These are phyloP conservation scores for Tetracentron sinense DNA, from an alignment of 164 flowering plant genomes.

Conservation along the genomic window DNA sequence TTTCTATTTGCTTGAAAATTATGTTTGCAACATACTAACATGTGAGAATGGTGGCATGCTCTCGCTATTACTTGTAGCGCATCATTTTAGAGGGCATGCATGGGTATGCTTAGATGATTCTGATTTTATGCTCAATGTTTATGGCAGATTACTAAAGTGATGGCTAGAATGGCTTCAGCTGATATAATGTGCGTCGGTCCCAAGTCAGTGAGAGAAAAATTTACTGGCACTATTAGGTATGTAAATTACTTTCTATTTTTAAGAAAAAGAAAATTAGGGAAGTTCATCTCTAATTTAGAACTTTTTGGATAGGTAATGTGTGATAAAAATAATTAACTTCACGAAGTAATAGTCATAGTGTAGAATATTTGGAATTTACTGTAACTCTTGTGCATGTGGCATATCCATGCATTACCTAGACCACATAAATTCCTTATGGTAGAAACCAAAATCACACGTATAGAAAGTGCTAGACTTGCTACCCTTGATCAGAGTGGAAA, in stretches of 20 bases:
- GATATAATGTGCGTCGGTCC: constrained; percentile 89
- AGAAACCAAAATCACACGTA: too few relatives aligned
- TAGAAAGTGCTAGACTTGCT: too few relatives aligned
- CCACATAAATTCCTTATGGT: too few relatives aligned
- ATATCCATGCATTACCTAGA: too few relatives aligned
- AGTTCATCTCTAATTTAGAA: not conserved
- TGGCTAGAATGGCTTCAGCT: constrained; percentile 79
- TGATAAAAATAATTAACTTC: not conserved
- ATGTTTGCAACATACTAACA: not conserved
- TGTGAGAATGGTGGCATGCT: not conserved
- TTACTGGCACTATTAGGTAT: constrained; percentile 82
- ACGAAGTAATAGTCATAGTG: not conserved
- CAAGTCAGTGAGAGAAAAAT: constrained; percentile 79
- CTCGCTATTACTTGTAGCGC: not conserved
- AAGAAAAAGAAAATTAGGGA: not conserved
- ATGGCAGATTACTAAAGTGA: constrained; percentile 79
- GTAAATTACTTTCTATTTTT: not conserved
- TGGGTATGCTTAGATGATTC: not conserved
- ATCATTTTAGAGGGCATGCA: not conserved
- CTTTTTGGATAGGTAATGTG: not conserved
- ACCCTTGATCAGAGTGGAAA: too few relatives aligned
- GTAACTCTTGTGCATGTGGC: too few relatives aligned
- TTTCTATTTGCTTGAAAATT: not conserved
- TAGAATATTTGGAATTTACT: not conserved
- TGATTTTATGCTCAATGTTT: constrained; percentile 2